phyloP scores from a whole-genome alignment of 106 monocot species.

The Dendrobium huoshanense region DNA sequence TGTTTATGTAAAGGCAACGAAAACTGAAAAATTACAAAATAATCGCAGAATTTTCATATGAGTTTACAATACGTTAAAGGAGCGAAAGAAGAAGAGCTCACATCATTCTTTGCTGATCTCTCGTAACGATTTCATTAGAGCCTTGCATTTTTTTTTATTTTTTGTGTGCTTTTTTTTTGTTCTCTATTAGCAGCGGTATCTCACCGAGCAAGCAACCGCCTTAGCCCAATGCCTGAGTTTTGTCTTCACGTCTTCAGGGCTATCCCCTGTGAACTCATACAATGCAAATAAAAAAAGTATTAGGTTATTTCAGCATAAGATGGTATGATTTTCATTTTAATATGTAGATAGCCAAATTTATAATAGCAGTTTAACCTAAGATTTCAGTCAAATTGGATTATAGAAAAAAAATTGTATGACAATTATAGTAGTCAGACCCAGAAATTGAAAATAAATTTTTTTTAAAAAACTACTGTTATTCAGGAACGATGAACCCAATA shows the following conservation, averaged over 20 bases:
- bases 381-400: too few relatives aligned
- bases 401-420: too few relatives aligned
- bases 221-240: constrained; percentile 67
- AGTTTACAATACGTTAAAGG: background rate
- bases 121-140: too few relatives aligned
- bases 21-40: background rate
- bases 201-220: constrained; percentile 46
- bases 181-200: constrained; percentile 7
- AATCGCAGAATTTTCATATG: background rate
- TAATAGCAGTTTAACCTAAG: too few relatives aligned
- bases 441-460: too few relatives aligned
- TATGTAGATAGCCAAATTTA: too few relatives aligned
- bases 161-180: background rate
- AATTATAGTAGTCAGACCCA: too few relatives aligned
- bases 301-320: too few relatives aligned
- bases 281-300: background rate
- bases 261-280: background rate
- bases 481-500: too few relatives aligned
- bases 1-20: background rate
- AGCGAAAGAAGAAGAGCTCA: background rate
- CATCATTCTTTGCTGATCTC: too few relatives aligned
- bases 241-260: constrained; percentile 48
- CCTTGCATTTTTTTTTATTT: background rate
- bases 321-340: too few relatives aligned
- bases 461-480: too few relatives aligned